A percentile compares a stretch with the other conserved stretches of the same genome.
Conservation (phyloP, 139 green algal species). For the Closterium sp. region DNA sequence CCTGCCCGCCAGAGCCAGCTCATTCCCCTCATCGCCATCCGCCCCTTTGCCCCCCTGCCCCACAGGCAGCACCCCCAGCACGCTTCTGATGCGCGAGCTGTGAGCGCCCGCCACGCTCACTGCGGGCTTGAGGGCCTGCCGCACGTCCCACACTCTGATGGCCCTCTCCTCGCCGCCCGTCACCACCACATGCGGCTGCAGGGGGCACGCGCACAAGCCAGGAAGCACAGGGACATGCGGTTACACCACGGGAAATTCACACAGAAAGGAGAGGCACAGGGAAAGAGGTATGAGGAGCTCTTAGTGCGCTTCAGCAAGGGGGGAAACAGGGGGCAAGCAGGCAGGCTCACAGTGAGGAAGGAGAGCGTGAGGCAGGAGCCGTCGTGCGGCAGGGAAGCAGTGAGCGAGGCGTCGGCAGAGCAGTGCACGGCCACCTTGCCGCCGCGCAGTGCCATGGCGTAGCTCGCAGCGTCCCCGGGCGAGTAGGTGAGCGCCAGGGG, state of each 20-base stretch:
- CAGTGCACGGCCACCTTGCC: background rate
- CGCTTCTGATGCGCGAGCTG: constrained; percentile 15
- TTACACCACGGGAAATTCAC: background rate
- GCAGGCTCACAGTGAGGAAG: background rate
- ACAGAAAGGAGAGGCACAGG: background rate
- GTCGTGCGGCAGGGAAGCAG: background rate
- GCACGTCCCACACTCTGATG: constrained; percentile 6
- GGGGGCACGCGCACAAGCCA: background rate
- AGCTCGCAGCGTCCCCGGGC: background rate
- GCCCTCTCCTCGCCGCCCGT: constrained; percentile 12
- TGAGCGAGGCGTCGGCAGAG: background rate
- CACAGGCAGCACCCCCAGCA: background rate
- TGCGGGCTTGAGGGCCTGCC: background rate
- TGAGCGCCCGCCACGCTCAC: background rate
- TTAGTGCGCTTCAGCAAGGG: background rate
- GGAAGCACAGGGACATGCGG: background rate
- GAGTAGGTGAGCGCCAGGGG: background rate
- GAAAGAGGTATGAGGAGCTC: background rate
- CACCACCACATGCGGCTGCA: constrained; percentile 11
- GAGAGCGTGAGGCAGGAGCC: background rate
- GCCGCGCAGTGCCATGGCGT: background rate
- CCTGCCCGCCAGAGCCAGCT: constrained; percentile 8
- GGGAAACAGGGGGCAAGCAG: too few relatives aligned
- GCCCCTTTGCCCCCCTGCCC: background rate
- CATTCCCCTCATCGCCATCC: background rate